These are phyloP conservation scores for Fusarium praegraminearum DNA, from an alignment of 2,329 filamentous ascomycete genomes.

Conservation along the genomic window DNA sequence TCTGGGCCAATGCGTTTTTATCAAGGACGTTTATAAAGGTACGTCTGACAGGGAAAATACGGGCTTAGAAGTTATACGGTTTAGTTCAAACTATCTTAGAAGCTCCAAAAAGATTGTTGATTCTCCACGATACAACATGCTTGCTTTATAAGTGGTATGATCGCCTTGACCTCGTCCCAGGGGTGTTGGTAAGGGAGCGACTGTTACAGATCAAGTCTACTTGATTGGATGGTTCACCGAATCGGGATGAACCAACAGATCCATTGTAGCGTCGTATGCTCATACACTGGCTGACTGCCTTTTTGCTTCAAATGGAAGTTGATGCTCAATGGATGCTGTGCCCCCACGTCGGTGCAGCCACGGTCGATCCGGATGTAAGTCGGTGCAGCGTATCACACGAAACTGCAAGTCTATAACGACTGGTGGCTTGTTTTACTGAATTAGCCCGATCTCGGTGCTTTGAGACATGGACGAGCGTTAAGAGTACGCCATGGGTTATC, in stretches of 20 bases:
- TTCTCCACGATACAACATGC: not conserved
- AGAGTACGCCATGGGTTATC: not conserved
- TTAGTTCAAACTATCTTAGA: not conserved
- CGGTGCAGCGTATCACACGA: constrained; percentile 30
- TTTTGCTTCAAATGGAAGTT: constrained; percentile 5
- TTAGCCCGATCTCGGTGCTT: not conserved
- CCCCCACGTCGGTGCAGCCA: constrained; percentile 41
- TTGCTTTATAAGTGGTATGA: not conserved
- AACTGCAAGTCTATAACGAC: constrained; percentile 11
- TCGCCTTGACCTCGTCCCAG: not conserved
- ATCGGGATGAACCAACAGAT: not conserved
- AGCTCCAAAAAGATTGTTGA: not conserved
- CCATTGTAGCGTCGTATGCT: not conserved
- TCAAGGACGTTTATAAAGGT: constrained; percentile 3
- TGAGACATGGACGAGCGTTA: not conserved
- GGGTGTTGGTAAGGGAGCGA: not conserved
- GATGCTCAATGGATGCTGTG: constrained; percentile 17
- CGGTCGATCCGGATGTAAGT: constrained; percentile 28
- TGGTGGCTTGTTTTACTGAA: not conserved
- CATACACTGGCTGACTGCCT: not conserved
- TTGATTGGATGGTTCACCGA: not conserved
- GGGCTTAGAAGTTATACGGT: constrained; percentile 3
- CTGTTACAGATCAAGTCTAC: not conserved
- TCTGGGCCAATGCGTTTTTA: not conserved
- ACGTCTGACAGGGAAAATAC: not conserved